These are phyloP conservation scores for Gyromitra esculenta DNA, from an alignment of 2,329 filamentous ascomycete species.

Conservation along the genomic window DNA sequence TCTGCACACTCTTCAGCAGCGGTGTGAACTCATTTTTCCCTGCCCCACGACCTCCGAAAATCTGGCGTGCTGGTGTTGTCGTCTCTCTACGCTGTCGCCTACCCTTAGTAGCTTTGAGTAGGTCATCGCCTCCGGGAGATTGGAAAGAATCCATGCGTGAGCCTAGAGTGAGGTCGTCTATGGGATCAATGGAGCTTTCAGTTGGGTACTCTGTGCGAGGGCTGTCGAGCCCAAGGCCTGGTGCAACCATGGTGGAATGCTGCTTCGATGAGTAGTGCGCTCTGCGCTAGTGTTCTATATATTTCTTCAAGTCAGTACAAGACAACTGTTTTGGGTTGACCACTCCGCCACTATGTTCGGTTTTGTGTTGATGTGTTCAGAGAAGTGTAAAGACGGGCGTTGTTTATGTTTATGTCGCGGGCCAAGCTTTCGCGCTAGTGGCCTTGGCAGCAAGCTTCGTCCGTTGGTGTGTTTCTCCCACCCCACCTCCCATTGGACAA, in stretches of 20 bases:
- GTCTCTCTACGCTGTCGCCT: constrained; percentile 33
- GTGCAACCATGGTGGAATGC: constrained; percentile 41
- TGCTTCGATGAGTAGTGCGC: constrained; percentile 18
- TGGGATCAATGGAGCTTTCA: constrained; percentile 42
- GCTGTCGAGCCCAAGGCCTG: constrained; percentile 47
- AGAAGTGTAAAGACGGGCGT: constrained; percentile 37
- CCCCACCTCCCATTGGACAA: constrained; percentile 39
- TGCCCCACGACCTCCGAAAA: constrained; percentile 37
- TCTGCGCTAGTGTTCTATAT: constrained; percentile 21
- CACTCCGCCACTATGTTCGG: constrained; percentile 8
- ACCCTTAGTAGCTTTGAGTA: constrained; percentile 40
- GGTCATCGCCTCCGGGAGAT: constrained; percentile 51
- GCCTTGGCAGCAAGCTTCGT: constrained; percentile 35
- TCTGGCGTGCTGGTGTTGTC: constrained; percentile 49
- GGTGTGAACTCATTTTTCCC: constrained; percentile 80
- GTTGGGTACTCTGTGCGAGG: constrained; percentile 41
- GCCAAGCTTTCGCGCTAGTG: constrained; percentile 41
- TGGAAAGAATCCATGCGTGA: constrained; percentile 53
- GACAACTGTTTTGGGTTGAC: constrained; percentile 20
- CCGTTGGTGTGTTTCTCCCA: constrained; percentile 28
- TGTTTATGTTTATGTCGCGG: constrained; percentile 54
- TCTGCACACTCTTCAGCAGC: constrained; percentile 81
- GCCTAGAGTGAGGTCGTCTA: constrained; percentile 47
- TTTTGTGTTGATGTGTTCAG: constrained; percentile 36
- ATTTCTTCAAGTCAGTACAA: constrained; percentile 25